These are phyloP conservation scores for Microcos paniculata DNA, from an alignment of 345 rosid genomes.

Conservation along the genomic window DNA sequence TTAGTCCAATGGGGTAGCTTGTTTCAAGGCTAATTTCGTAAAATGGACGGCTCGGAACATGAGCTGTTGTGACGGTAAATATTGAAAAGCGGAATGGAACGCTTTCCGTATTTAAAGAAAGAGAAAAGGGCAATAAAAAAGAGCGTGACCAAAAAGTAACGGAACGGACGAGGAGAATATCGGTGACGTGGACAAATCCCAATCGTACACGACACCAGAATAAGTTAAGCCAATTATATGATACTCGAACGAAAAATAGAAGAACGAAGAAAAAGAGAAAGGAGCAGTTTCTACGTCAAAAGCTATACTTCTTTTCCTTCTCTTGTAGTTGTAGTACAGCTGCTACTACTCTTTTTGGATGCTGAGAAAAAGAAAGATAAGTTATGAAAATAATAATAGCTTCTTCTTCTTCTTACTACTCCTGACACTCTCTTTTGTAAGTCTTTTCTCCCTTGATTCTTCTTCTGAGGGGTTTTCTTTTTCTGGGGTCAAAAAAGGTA, in stretches of 20 bases:
- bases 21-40: constrained; percentile 15
- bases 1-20: not conserved
- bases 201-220: not conserved
- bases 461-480: not conserved
- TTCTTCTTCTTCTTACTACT: not conserved
- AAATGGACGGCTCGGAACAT: not conserved
- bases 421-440: constrained; percentile 4
- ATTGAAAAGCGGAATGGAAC: constrained; percentile 12
- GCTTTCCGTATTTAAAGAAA: not conserved
- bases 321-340: constrained; percentile 12
- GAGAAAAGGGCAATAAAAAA: no score
- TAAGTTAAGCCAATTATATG: not conserved
- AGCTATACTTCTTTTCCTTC: constrained; percentile 33
- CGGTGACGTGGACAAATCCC: not conserved
- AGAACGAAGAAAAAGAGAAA: not conserved
- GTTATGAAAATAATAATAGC: no score
- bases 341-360: constrained; percentile 17
- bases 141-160: constrained; percentile 2
- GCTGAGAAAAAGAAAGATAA: constrained; percentile 1
- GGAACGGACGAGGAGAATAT: constrained; percentile 3
- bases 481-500: not conserved
- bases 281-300: constrained; percentile 40
- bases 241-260: not conserved
- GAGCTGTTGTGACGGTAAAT: constrained; percentile 12
- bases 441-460: not conserved